Base-by-base conservation (phyloP, 768 basidiomycete species). In the Xanthoconium purpureum region DNA sequence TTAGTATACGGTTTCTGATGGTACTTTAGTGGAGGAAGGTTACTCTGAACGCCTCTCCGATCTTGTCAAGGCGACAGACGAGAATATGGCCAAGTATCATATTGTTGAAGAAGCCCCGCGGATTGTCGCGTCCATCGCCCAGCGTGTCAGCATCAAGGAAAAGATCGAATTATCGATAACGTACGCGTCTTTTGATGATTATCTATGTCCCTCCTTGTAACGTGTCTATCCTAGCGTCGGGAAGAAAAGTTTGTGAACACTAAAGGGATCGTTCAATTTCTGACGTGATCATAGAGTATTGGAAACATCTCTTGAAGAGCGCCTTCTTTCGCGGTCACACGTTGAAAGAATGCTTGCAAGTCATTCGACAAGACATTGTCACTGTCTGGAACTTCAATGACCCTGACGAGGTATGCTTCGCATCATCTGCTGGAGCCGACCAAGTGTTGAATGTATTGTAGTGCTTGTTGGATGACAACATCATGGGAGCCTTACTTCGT, bases 71-170 rank as follows among this genome's bases (percentile, higher is more conserved):
- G 52, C 39, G 14, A 63, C 50, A 6, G 7, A 42, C 5, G 24
- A 52, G 29, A 46, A 15, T 15, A 63, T 63, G 62, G 28, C 17
- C 6, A 43, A 38, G 6, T 46, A 55, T 39, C 13, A 52, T 37
- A 36, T 52, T 17, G 39, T 52, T 17, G 45, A 55, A 17, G 62
- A 63, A 47, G 62, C 47, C 5, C 57, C 62, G 1, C 53, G 50
- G 12, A 13, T 44, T 15, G 9, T 52, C 18, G 62, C 62, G 8
- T 17, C 47, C 28, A 63, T 64, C 11, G 62, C 62, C 30, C 62
- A 63, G 10, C 57, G 62, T 8, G 38, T 63, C 36, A 55, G 51
- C 3, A 50, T 63, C 24, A 63, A 63, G 47, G 39, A 60, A 13
- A 63, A 63, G 18, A 40, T 63, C 2, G 62, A 63, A 5, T 18